Percentiles rank a stretch among this genome's conserved stretches.
phyloP scores from a whole-genome alignment of 768 basidiomycete genomes.

The Trametopsis cervina region DNA sequence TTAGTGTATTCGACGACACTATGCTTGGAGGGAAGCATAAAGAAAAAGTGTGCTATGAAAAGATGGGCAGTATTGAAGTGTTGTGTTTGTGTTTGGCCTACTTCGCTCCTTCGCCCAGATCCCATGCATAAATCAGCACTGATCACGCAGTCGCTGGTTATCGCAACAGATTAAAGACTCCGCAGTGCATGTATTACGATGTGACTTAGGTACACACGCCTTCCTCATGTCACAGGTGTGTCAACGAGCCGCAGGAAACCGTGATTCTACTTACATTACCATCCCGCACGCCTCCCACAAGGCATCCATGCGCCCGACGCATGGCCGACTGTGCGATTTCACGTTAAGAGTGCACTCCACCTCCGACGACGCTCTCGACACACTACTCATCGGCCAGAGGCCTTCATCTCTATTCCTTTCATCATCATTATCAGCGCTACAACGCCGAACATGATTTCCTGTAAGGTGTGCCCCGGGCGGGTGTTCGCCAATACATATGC shows the following conservation, averaged over 20 bases:
- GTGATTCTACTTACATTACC: neutral
- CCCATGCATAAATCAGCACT: too few species aligned
- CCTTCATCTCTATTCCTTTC: neutral
- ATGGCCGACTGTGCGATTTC: neutral
- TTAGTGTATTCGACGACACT: too few species aligned
- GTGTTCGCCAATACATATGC: slow-evolving; percentile 3
- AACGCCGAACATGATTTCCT: slow-evolving; percentile 7
- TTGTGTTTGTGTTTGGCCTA: too few species aligned
- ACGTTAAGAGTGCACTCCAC: too few species aligned
- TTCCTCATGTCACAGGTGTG: neutral
- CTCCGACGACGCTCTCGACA: too few species aligned
- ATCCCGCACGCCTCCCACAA: neutral
- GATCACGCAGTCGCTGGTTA: too few species aligned
- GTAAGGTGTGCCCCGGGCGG: slow-evolving; percentile 8
- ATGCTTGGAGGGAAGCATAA: too few species aligned
- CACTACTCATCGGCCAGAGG: neutral
- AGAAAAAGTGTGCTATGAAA: too few species aligned
- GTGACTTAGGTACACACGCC: neutral
- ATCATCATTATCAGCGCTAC: neutral
- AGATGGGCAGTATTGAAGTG: too few species aligned
- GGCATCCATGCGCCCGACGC: neutral
- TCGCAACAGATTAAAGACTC: too few species aligned
- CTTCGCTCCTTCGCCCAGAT: too few species aligned
- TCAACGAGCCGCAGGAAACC: neutral
- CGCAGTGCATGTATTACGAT: too few species aligned